A percentile compares a stretch with the other conserved stretches of the same genome.
Conservation (phyloP, 768 basidiomycete genomes). For the Pleurotus tuoliensis region DNA sequence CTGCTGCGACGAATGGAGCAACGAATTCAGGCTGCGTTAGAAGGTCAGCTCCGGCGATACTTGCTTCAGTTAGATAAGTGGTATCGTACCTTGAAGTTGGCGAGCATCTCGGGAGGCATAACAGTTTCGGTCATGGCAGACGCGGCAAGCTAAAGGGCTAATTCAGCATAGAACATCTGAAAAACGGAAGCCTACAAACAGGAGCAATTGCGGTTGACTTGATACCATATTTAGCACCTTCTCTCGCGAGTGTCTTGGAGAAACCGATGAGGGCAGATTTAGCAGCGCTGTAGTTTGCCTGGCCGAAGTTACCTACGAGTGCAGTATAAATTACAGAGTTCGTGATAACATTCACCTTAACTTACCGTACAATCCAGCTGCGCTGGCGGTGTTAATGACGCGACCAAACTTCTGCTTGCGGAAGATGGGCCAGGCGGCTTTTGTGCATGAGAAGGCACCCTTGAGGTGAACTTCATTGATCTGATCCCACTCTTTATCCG, state of each 20-base stretch:
- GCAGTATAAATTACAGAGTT: background rate
- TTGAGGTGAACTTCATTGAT: constrained; percentile 89
- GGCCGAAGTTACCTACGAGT: constrained; percentile 82
- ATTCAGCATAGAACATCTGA: background rate
- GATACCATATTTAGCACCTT: constrained; percentile 92
- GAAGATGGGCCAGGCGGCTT: constrained; percentile 95
- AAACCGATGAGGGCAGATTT: constrained; percentile 95
- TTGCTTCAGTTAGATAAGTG: too few relatives aligned
- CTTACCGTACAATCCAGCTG: constrained; percentile 89
- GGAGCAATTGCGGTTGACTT: constrained; percentile 86
- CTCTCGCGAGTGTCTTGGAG: constrained; percentile 88
- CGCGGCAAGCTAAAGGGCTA: constrained; percentile 70
- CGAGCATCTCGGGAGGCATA: constrained; percentile 92
- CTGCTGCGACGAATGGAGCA: constrained; percentile 85
- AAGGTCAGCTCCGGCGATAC: background rate
- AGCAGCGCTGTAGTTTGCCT: constrained; percentile 96
- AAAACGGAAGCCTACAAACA: constrained; percentile 40
- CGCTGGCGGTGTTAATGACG: constrained; percentile 91
- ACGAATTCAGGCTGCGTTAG: constrained; percentile 76
- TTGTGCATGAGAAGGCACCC: constrained; percentile 88
- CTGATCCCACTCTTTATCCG: constrained; percentile 91
- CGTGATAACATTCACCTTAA: background rate
- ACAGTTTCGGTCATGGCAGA: constrained; percentile 94
- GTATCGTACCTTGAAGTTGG: constrained; percentile 65
- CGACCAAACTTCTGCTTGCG: constrained; percentile 93